Evolutionary conservation across 2,329 filamentous ascomycete genomes (phyloP).

Genomic region (Alternaria gaisen): DNA sequence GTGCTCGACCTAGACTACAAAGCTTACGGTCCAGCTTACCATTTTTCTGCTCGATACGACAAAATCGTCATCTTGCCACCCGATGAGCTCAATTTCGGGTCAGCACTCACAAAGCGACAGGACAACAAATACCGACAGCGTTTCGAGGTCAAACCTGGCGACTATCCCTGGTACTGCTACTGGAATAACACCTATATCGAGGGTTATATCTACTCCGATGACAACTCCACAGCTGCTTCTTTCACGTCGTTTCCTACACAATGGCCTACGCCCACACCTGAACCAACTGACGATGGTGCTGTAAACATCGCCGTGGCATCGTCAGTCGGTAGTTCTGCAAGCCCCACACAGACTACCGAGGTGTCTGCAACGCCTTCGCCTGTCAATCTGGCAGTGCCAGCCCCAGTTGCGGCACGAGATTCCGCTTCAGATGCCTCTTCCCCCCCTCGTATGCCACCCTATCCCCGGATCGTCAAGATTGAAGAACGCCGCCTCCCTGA

Average conservation of each 20-base stretch:
- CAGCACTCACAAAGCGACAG: constrained; percentile 31
- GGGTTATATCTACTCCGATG: constrained; percentile 70
- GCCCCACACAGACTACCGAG: constrained; percentile 17
- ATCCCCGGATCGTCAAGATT: constrained; percentile 70
- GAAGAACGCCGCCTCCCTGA: constrained; percentile 68
- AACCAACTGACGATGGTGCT: constrained; percentile 13
- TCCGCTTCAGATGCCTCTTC: constrained; percentile 29
- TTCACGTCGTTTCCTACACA: constrained; percentile 39
- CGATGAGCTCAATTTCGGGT: constrained; percentile 46
- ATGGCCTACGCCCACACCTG: constrained; percentile 30
- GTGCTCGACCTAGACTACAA: constrained; percentile 66
- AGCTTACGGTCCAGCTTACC: constrained; percentile 68
- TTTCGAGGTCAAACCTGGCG: constrained; percentile 60
- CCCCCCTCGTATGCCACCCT: constrained; percentile 43
- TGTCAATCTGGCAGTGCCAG: background rate
- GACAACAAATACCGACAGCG: constrained; percentile 47
- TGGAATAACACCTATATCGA: constrained; percentile 75
- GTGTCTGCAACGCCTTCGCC: constrained; percentile 18
- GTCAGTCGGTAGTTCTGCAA: constrained; percentile 8
- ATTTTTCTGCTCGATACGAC: constrained; percentile 69
- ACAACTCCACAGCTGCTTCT: constrained; percentile 56
- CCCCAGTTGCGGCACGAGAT: constrained; percentile 18
- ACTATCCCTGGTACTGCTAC: constrained; percentile 73
- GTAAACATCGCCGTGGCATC: constrained; percentile 19
- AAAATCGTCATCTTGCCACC: constrained; percentile 67